A percentile compares a stretch with the other conserved stretches of the same genome.
Evolutionary conservation across 345 rosid species (phyloP).

Genomic region (Eucalyptus urophylla): DNA sequence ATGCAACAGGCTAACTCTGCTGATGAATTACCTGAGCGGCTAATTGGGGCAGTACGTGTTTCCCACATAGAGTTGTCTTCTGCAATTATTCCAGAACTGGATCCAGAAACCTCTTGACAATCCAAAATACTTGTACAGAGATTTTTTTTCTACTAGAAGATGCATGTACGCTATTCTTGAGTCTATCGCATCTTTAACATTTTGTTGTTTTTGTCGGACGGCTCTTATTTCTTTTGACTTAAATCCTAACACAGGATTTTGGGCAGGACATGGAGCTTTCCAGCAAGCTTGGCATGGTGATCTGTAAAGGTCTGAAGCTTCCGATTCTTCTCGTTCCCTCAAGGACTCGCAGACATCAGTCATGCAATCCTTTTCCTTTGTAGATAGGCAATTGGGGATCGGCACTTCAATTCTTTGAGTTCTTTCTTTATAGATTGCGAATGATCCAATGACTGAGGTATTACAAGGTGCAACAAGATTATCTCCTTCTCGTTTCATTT

Average conservation of each 20-base stretch:
- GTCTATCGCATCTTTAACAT: not conserved
- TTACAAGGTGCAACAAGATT: not conserved
- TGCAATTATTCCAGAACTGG: slow-evolving; percentile 77
- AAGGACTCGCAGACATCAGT: not conserved
- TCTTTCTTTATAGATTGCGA: not conserved
- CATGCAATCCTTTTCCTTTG: not conserved
- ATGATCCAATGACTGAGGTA: not conserved
- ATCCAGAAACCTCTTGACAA: not conserved
- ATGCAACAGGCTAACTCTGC: slow-evolving; percentile 58
- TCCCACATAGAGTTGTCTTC: slow-evolving; percentile 86
- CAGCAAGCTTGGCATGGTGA: not conserved
- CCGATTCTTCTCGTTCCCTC: not conserved
- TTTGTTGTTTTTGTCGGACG: not conserved
- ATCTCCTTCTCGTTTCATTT: not conserved
- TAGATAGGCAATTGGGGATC: not conserved
- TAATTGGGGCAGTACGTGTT: slow-evolving; percentile 87
- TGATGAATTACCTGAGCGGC: slow-evolving; percentile 86
- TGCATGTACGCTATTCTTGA: not conserved
- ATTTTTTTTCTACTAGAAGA: not conserved
- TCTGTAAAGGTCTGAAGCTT: not conserved
- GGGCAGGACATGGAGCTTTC: not conserved
- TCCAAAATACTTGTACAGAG: not conserved
- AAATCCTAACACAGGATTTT: not conserved
- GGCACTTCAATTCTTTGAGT: not conserved
- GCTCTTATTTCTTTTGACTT: not conserved